phyloP scores from a whole-genome alignment of 768 basidiomycete species.

The Hemileccinum impolitum region DNA sequence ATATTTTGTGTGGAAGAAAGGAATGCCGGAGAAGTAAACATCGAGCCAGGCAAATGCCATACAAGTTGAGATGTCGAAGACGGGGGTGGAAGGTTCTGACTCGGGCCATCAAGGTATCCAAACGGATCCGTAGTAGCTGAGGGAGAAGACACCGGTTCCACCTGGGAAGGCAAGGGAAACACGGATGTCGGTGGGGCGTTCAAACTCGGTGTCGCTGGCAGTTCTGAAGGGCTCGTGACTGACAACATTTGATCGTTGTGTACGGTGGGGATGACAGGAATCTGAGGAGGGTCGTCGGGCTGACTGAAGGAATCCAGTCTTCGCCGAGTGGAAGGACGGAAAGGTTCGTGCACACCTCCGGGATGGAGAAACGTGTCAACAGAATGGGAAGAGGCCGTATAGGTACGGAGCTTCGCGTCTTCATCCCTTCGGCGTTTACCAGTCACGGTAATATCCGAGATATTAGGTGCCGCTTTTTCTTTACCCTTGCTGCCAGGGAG shows the following conservation, averaged over 20 bases:
- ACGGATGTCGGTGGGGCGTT: background rate
- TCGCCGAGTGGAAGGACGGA: conserved; percentile 22
- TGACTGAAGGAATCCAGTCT: conserved; percentile 9
- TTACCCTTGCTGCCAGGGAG: conserved; percentile 56
- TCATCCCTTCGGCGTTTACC: conserved; percentile 59
- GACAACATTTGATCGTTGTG: background rate
- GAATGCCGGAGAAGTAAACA: conserved; percentile 34
- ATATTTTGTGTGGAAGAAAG: conserved; percentile 37
- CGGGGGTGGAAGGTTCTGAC: conserved; percentile 21
- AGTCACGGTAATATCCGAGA: conserved; percentile 10
- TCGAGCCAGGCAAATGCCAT: conserved; percentile 27
- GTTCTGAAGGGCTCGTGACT: background rate
- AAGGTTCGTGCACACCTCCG: conserved; percentile 1
- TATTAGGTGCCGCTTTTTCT: conserved; percentile 20
- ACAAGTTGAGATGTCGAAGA: conserved; percentile 24
- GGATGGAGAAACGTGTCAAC: conserved; percentile 50
- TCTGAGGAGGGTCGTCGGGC: background rate
- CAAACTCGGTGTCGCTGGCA: background rate
- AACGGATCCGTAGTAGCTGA: conserved; percentile 49
- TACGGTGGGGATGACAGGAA: background rate
- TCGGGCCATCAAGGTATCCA: conserved; percentile 49
- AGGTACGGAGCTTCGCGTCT: conserved; percentile 48
- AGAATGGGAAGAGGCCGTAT: conserved; percentile 51
- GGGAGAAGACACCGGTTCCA: conserved; percentile 1
- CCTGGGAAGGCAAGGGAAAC: conserved; percentile 2